Base-by-base conservation (phyloP, 2,329 filamentous ascomycete species). In the Pyrenochaeta sp. region DNA sequence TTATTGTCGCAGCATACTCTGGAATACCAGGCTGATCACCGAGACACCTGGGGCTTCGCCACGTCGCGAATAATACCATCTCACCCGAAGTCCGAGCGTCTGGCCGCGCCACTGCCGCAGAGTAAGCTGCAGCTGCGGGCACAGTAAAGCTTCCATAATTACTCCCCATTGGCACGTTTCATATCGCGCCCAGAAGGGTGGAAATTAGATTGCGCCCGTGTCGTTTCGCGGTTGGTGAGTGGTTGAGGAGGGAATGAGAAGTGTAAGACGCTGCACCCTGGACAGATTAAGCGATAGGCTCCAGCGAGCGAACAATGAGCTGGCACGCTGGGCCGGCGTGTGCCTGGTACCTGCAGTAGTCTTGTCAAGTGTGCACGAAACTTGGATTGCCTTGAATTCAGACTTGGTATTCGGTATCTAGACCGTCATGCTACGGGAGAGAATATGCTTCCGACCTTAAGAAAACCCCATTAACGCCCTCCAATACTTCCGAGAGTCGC, bases 1-100 rank as follows among this genome's bases (percentile, higher is more conserved):
- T 31, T 40, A 40, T 40, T 21, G 26, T 8, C 24, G 28, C 28
- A 11, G n/a, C 11, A 7, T 11, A 31, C n/a, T 11, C 11, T 5
- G 15, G 24, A 13, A 26, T 30, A 6, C 22, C 31, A 27, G 19
- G 13, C 18, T 40, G 27, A 24, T 40, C 36, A 40, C 36, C 28
- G 27, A 40, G 36, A 40, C 36, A 40, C 18, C 27, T 31, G 36
- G 13, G 26, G 28, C 36, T 18, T 40, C 36, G 36, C 36, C 36
- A 40, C 36, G 36, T 31, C 28, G 36, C 20, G 9, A 32, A 32
- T 36, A 27, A 19, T 24, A 14, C 21, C 3, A 17, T 21, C 36
- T 21, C 19, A 31, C 28, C 27, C 28, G 27, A 30, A 40, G 36
- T 40, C 36, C 36, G 36, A 24, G 36, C 36, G 36, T 20, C 8